A percentile compares a stretch with the other conserved stretches of the same genome.
These are phyloP conservation scores for Leccinum incarnatum DNA, from an alignment of 768 basidiomycete genomes.

Conservation along the genomic window DNA sequence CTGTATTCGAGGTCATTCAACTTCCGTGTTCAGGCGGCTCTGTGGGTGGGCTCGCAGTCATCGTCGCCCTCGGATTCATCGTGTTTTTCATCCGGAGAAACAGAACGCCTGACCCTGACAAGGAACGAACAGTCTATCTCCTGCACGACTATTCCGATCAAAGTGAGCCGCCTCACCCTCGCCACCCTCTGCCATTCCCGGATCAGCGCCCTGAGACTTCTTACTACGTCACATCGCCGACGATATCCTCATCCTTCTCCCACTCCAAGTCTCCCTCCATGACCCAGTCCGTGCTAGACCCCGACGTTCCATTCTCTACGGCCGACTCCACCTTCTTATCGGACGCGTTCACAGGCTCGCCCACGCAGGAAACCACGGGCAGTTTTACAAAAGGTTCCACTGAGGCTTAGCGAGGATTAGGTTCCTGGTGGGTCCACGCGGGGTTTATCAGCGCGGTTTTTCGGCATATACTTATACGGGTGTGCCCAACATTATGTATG, in stretches of 20 bases:
- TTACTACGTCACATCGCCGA: background rate
- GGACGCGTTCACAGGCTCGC: background rate
- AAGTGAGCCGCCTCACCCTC: background rate
- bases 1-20: background rate
- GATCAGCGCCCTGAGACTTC: background rate
- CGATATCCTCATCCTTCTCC: background rate
- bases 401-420: too few species aligned
- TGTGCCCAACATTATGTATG: too few species aligned
- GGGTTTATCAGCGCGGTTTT: too few species aligned
- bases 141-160: background rate
- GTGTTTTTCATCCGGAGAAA: background rate
- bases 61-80: background rate
- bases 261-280: background rate
- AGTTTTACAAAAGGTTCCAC: too few species aligned
- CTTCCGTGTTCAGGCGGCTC: background rate
- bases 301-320: background rate
- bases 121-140: background rate
- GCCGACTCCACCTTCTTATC: background rate
- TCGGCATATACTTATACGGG: too few species aligned
- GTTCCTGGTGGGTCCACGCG: too few species aligned
- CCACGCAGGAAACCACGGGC: too few species aligned
- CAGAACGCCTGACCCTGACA: background rate
- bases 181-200: background rate
- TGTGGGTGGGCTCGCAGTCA: background rate
- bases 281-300: background rate